These are phyloP conservation scores for Cudoniella acicularis DNA, from an alignment of 495 filamentous ascomycete species.

Conservation along the genomic window DNA sequence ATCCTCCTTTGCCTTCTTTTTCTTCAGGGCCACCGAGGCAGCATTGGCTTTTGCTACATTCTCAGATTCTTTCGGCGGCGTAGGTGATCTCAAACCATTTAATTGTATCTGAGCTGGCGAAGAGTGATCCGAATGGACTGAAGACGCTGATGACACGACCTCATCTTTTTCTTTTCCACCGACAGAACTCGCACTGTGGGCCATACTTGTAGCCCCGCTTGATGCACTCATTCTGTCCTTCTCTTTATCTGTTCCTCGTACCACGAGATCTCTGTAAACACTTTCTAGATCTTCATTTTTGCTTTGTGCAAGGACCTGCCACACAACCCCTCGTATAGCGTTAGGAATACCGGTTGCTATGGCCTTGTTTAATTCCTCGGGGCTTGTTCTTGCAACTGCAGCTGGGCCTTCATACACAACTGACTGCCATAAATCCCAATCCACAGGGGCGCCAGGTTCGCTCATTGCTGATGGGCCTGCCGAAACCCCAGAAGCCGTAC, in stretches of 20 bases:
- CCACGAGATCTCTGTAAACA: conserved; percentile 80
- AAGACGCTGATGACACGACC: conserved; percentile 69
- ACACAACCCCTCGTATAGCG: conserved; percentile 92
- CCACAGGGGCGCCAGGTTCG: conserved; percentile 62
- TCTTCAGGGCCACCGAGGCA: conserved; percentile 58
- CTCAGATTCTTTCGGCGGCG: conserved; percentile 61
- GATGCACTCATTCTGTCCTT: conserved; percentile 53
- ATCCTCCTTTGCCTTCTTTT: conserved; percentile 75
- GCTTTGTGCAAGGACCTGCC: conserved; percentile 94
- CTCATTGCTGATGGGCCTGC: conserved; percentile 62
- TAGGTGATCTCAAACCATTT: conserved; percentile 51
- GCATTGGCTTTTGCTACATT: conserved; percentile 62
- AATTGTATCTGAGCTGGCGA: conserved; percentile 56
- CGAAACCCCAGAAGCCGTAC: conserved; percentile 74
- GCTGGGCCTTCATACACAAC: conserved; percentile 91
- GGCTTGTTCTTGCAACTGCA: conserved; percentile 76
- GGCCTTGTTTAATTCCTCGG: conserved; percentile 82
- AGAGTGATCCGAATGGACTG: conserved; percentile 77
- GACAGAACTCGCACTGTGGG: conserved; percentile 28
- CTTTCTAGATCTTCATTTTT: conserved; percentile 85
- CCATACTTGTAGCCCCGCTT: conserved; percentile 30
- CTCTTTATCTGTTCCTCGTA: conserved; percentile 76
- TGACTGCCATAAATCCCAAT: conserved; percentile 97
- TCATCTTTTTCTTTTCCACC: conserved; percentile 60
- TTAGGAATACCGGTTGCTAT: conserved; percentile 93